Base-by-base conservation (phyloP, 768 basidiomycete genomes). In the Mycena filopes region DNA sequence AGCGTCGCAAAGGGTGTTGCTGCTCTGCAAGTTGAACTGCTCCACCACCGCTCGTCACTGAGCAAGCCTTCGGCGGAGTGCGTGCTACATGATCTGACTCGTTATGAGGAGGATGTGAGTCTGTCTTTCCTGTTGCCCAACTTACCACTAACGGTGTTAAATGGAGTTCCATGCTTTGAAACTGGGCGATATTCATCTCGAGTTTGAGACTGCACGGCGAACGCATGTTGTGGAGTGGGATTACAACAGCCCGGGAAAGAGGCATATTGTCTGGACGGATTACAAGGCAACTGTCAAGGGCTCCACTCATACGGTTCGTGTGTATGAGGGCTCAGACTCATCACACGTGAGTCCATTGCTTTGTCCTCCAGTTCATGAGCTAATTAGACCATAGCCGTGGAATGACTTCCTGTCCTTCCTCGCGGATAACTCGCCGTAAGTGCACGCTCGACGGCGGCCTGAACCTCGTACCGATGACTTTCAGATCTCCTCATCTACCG, bases 101-200 rank as follows among this genome's bases (percentile, higher is more conserved):
- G 42, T 13, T 60, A 33, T 9, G 49, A 53, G 20, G 13, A 45
- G 29, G 42, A 60, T 38, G 57, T 50, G 15, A 59, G 45, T 26
- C n/a, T n/a, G 6, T 21, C 16, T 21, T 23, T 15, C 20, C 28
- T 15, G 15, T 23, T 25, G 9, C 7, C 21, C 15, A 6, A n/a
- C 26, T 20, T 18, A 2, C 36, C 16, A 11, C 36, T 36, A 11
- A 36, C 3, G 36, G 36, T 10, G 10, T 11, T 36, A 10, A 36
- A 11, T 36, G 2, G 36, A 59, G 57, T 60, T 43, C 36, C 59
- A 60, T 45, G 49, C 50, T 1, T 15, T 60, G 20, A 60, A 60
- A 36, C 15, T 60, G 2, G 59, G 49, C 2, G 59, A 60, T n/a
- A 60, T 60, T 9, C 20, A 60, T 2, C 18, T 60, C 6, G 41